phyloP scores from a whole-genome alignment of 257 asterid species.

The Ajuga chamaepitys region DNA sequence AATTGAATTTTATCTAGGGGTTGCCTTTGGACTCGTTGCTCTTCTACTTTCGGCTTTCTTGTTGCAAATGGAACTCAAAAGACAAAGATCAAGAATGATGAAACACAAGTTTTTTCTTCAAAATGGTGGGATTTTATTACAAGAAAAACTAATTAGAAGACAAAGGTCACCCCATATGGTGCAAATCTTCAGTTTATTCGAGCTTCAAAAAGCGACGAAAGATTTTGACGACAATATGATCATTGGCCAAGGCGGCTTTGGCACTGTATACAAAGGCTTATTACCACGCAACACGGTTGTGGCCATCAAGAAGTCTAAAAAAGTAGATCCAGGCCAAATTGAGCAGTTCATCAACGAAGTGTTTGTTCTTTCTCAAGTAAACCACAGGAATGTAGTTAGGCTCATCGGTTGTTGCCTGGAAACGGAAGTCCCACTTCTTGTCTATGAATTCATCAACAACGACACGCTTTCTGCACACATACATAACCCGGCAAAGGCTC shows the following conservation, averaged over 20 bases:
- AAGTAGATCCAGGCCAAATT: constrained; percentile 9
- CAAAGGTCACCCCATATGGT: not conserved
- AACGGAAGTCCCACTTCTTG: constrained; percentile 23
- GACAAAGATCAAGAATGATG: not conserved
- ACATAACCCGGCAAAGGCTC: constrained; percentile 1
- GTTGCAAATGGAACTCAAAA: constrained; percentile 2
- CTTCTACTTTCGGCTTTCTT: not conserved
- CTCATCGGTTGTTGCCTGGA: constrained; percentile 33
- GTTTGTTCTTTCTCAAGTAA: constrained; percentile 25
- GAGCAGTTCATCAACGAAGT: constrained; percentile 37
- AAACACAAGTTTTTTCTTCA: constrained; percentile 9
- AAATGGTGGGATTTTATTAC: constrained; percentile 17
- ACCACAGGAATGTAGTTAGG: constrained; percentile 25
- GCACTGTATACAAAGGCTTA: constrained; percentile 11
- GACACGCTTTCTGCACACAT: constrained; percentile 22
- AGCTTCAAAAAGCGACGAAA: constrained; percentile 20
- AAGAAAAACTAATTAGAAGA: constrained; percentile 4
- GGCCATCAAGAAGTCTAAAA: constrained; percentile 15
- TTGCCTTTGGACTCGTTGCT: not conserved
- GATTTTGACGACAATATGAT: not conserved
- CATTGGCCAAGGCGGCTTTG: constrained; percentile 19
- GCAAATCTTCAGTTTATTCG: not conserved
- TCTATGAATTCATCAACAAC: constrained; percentile 26
- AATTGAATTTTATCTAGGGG: too few relatives aligned
- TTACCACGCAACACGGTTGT: not conserved